Evolutionary conservation across 768 basidiomycete species (phyloP).

Genomic region (Boletus subcaerulescens): DNA sequence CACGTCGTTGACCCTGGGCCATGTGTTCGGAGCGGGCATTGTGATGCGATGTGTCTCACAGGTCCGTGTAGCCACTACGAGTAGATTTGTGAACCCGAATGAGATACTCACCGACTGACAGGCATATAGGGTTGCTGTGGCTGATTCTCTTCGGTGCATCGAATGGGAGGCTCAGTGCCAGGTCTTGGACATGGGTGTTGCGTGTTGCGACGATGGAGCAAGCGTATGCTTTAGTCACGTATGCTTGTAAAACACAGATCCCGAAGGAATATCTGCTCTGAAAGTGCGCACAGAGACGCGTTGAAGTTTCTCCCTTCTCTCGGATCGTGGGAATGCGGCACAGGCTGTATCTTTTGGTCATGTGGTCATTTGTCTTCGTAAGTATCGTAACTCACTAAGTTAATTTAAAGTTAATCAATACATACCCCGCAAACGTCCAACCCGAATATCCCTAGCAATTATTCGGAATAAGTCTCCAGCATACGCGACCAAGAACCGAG

Average conservation of each 20-base stretch:
- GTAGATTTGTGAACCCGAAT: background rate
- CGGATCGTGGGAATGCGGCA: too few species aligned
- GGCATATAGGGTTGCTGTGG: background rate
- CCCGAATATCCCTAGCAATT: too few species aligned
- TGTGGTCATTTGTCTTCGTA: too few species aligned
- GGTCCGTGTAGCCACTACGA: background rate
- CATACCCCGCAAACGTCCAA: too few species aligned
- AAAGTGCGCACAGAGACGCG: too few species aligned
- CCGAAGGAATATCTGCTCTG: too few species aligned
- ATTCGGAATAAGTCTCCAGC: too few species aligned
- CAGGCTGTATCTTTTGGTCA: too few species aligned
- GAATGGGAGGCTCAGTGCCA: constrained; percentile 9
- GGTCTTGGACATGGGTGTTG: background rate
- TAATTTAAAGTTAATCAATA: too few species aligned
- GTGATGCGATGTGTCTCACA: background rate
- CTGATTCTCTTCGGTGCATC: constrained; percentile 5
- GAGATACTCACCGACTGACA: constrained; percentile 3
- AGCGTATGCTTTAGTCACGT: background rate
- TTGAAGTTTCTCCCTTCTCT: too few species aligned
- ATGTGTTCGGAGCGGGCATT: background rate
- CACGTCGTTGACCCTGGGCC: background rate
- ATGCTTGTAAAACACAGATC: background rate
- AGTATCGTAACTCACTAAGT: too few species aligned
- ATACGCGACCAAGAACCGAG: too few species aligned
- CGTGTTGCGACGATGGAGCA: background rate